A percentile compares a stretch with the other conserved stretches of the same genome.
Conservation (phyloP, 2,329 filamentous ascomycete species). For the Exophiala viscosa region DNA sequence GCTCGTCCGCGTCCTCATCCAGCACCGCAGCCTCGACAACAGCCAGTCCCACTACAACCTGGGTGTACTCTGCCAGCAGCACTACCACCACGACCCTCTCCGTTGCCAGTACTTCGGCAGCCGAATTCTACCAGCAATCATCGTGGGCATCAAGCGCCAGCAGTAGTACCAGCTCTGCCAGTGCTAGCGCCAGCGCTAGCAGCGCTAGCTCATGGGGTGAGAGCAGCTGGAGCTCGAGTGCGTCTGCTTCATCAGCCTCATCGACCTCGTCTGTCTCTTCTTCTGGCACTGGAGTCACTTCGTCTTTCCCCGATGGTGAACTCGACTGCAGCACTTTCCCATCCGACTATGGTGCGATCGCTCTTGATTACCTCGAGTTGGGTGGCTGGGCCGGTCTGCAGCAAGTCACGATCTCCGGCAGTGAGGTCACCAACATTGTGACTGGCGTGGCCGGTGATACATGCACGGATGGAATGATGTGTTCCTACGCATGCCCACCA, state of each 20-base stretch:
- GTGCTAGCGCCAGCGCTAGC: not conserved
- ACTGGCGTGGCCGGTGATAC: conserved; percentile 58
- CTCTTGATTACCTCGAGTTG: conserved; percentile 64
- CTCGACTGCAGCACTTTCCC: conserved; percentile 72
- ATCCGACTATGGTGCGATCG: conserved; percentile 71
- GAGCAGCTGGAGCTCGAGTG: conserved; percentile 30
- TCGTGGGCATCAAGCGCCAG: too few relatives aligned
- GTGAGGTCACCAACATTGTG: conserved; percentile 62
- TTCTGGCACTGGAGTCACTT: conserved; percentile 54
- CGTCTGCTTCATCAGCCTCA: conserved; percentile 28
- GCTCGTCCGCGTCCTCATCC: conserved; percentile 30
- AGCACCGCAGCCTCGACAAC: conserved; percentile 11
- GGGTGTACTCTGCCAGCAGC: conserved; percentile 15
- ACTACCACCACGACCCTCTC: conserved; percentile 37
- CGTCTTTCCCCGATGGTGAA: conserved; percentile 70
- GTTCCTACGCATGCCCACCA: conserved; percentile 88
- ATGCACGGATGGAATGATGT: conserved; percentile 66
- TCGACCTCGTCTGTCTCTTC: conserved; percentile 22
- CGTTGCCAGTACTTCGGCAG: conserved; percentile 26
- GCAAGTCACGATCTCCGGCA: conserved; percentile 50
- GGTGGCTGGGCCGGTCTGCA: conserved; percentile 81
- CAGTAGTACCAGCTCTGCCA: not conserved
- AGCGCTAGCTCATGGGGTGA: conserved; percentile 8
- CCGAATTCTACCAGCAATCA: conserved; percentile 49
- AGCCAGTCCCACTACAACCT: conserved; percentile 28